These are phyloP conservation scores for Chlamydomonas applanata DNA, from an alignment of 139 green algal genomes.

Conservation along the genomic window DNA sequence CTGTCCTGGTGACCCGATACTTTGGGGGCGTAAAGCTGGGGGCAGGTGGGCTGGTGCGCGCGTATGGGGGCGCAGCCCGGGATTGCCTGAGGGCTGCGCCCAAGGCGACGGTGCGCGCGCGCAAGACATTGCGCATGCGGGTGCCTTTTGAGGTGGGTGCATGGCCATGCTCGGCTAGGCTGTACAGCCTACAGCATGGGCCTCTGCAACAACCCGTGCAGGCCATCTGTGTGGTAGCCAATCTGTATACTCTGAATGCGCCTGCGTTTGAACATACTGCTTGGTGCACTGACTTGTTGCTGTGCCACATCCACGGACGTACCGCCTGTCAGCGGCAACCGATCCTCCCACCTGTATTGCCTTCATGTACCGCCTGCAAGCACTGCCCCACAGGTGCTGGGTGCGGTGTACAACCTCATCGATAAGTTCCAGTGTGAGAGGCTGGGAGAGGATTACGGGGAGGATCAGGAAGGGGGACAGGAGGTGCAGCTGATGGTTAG, in stretches of 20 bases:
- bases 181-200: too few relatives aligned
- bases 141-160: constrained; percentile 48
- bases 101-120: constrained; percentile 24
- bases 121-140: background rate
- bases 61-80: constrained; percentile 62
- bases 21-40: constrained; percentile 89
- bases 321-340: too few relatives aligned
- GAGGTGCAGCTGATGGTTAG: constrained; percentile 23
- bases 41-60: constrained; percentile 73
- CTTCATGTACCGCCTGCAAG: too few relatives aligned
- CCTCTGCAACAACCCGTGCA: too few relatives aligned
- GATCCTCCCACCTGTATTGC: too few relatives aligned
- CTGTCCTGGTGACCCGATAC: constrained; percentile 73
- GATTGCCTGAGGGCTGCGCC: constrained; percentile 60
- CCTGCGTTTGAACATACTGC: too few relatives aligned
- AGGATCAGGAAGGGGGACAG: constrained; percentile 16
- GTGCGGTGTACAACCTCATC: constrained; percentile 39
- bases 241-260: too few relatives aligned
- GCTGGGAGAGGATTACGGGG: constrained; percentile 24
- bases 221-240: too few relatives aligned
- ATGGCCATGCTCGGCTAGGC: too few relatives aligned
- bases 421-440: constrained; percentile 24
- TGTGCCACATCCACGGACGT: background rate
- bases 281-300: background rate
- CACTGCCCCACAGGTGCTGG: constrained; percentile 43